A percentile compares a stretch with the other conserved stretches of the same genome.
phyloP scores from a whole-genome alignment of 2,329 filamentous ascomycete genomes.

The Curvularia sp. region DNA sequence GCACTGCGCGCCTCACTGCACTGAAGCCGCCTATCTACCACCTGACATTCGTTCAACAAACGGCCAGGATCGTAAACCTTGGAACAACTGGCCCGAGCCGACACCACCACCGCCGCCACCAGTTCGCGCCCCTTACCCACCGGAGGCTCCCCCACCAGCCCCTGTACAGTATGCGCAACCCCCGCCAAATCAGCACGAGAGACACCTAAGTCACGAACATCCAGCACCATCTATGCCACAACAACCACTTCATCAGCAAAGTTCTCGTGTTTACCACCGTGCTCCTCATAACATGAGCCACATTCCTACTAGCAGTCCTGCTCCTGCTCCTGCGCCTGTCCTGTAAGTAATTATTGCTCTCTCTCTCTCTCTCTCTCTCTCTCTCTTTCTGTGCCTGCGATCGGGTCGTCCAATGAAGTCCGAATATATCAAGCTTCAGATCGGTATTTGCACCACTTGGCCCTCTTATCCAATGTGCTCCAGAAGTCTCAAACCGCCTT shows the following conservation, averaged over 20 bases:
- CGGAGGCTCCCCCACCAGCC: conserved; percentile 25
- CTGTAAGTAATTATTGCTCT: conserved; percentile 11
- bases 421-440: no score
- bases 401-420: not conserved
- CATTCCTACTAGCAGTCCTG: conserved; percentile 30
- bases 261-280: conserved; percentile 43
- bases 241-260: conserved; percentile 39
- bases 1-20: conserved; percentile 34
- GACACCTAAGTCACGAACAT: conserved; percentile 36
- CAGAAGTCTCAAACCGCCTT: not conserved
- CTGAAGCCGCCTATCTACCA: conserved; percentile 9
- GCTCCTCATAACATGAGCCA: conserved; percentile 42
- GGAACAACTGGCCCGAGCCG: conserved; percentile 32
- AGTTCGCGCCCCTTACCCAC: conserved; percentile 32
- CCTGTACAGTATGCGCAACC: conserved; percentile 35
- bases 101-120: conserved; percentile 25
- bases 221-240: conserved; percentile 28
- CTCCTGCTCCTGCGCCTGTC: conserved; percentile 12
- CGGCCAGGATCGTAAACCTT: conserved; percentile 40
- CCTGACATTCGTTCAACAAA: conserved; percentile 34
- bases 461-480: not conserved
- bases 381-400: no score
- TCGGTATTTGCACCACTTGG: not conserved
- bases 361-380: not conserved
- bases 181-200: conserved; percentile 25